phyloP scores from a whole-genome alignment of 768 basidiomycete genomes.

The Boletus sp. region DNA sequence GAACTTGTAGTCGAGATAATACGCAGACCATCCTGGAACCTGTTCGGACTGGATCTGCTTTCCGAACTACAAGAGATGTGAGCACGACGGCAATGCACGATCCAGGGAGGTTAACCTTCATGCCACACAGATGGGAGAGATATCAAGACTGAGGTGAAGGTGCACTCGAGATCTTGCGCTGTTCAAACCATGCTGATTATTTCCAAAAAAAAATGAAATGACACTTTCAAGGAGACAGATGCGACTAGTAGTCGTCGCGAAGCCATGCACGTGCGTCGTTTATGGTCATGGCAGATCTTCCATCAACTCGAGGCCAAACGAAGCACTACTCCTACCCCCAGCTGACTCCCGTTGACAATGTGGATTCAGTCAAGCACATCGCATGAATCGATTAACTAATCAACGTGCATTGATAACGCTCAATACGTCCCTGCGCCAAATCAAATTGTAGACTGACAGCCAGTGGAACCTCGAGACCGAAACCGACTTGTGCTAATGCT shows the following conservation, averaged over 20 bases:
- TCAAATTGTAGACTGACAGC: constrained; percentile 9
- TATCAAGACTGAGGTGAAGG: constrained; percentile 5
- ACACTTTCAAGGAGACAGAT: constrained; percentile 15
- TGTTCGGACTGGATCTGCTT: constrained; percentile 96
- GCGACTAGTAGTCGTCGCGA: background rate
- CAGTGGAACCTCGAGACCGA: background rate
- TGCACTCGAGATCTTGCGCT: constrained; percentile 7
- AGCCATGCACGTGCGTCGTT: constrained; percentile 27
- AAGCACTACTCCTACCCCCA: background rate
- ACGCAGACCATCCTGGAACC: constrained; percentile 93
- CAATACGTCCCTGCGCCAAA: constrained; percentile 2
- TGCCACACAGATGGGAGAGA: constrained; percentile 19
- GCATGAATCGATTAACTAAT: constrained; percentile 1
- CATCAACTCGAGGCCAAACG: background rate
- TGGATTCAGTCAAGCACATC: background rate
- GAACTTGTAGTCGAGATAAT: constrained; percentile 98
- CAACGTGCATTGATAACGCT: constrained; percentile 6
- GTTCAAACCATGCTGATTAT: constrained; percentile 29
- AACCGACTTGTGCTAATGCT: constrained; percentile 11
- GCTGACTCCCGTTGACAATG: background rate
- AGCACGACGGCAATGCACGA: background rate
- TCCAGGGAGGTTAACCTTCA: constrained; percentile 28
- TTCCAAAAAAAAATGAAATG: constrained; percentile 12
- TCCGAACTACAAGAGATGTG: constrained; percentile 74
- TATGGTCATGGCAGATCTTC: background rate